phyloP scores from a whole-genome alignment of 2,329 filamentous ascomycete species.

The Botrytis deweyae region DNA sequence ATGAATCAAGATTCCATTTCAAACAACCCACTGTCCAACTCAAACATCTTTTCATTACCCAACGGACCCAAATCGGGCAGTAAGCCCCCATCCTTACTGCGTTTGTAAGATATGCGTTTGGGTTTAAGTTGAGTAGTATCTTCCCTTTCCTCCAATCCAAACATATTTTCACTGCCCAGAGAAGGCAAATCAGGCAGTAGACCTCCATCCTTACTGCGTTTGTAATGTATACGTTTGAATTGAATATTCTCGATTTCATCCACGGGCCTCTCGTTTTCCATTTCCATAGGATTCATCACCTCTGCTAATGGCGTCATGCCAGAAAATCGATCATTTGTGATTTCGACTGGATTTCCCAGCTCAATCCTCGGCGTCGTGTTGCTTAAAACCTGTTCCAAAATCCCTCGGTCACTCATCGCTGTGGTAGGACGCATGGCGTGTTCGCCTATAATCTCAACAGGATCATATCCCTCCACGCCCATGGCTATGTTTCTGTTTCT shows the following conservation, averaged over 20 bases:
- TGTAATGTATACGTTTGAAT: conserved; percentile 21
- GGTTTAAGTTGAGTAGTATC: conserved; percentile 13
- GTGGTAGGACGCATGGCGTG: conserved; percentile 37
- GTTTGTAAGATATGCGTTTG: conserved; percentile 20
- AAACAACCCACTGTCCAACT: conserved; percentile 23
- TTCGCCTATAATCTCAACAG: conserved; percentile 27
- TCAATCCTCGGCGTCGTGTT: conserved; percentile 39
- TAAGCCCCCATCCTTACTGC: conserved; percentile 6
- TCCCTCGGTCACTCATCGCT: conserved; percentile 36
- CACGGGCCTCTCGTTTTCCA: conserved; percentile 19
- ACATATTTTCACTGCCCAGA: conserved; percentile 24
- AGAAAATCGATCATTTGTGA: conserved; percentile 26
- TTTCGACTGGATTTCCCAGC: conserved; percentile 35
- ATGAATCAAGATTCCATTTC: conserved; percentile 23
- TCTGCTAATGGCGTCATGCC: conserved; percentile 23
- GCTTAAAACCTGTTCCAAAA: conserved; percentile 38
- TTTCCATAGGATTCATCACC: conserved; percentile 1
- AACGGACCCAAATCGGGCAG: conserved; percentile 21
- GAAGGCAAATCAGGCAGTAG: conserved; percentile 19
- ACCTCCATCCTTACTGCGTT: conserved; percentile 18
- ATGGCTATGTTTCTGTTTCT: conserved; percentile 37
- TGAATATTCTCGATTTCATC: not conserved
- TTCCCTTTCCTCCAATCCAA: conserved; percentile 4
- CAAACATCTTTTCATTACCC: conserved; percentile 25
- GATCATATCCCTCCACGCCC: conserved; percentile 28